Evolutionary conservation across 345 rosid species (phyloP), one percentile per base, ranked within the genome.

Genomic region (Hibiscus syriacus): DNA sequence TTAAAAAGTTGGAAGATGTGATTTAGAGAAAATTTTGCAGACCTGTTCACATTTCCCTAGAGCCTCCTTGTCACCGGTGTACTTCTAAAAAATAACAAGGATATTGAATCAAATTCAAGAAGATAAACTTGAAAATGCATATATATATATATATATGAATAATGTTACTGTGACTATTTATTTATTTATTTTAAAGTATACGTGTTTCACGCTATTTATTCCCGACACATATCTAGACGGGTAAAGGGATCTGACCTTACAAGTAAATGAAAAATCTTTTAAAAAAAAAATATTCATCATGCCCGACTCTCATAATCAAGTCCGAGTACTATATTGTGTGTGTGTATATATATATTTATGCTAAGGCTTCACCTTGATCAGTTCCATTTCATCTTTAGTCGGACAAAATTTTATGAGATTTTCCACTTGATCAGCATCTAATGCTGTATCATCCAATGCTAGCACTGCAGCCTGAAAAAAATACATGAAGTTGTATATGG

Each of bases 11-110:
- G 49, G n/a, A 34, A 66, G 49, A 70, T 34, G 23, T 32, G 56
- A 27, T 34, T 55, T 50, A 27, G 32, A 45, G 27, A 53, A 36
- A 48, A 73, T 55, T 9, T 39, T 68, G 68, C 83, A 70, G 20
- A 94, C 99, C 97, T 89, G 98, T 74, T 95, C 99, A 76, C 98
- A 95, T 81, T 86, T 95, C 77, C 99, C 98, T 77, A 95, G 78
- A 64, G 66, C 80, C 36, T 80, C 84, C 80, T 79, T 86, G 83
- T 95, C 92, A 39, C 99, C 98, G 41, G 87, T 82, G 74, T 85
- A 95, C 68, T 73, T 77, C 99, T 95, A 69, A 74, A 69, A 39
- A 61, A 65, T n/a, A 36, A 36, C 12, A 49, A 72, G 52, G 34
- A 57, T 59, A 67, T 57, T 39, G 58, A 60, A 66, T 57, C 49